Conservation (phyloP, 257 asterid species). For the Linaria vulgaris region DNA sequence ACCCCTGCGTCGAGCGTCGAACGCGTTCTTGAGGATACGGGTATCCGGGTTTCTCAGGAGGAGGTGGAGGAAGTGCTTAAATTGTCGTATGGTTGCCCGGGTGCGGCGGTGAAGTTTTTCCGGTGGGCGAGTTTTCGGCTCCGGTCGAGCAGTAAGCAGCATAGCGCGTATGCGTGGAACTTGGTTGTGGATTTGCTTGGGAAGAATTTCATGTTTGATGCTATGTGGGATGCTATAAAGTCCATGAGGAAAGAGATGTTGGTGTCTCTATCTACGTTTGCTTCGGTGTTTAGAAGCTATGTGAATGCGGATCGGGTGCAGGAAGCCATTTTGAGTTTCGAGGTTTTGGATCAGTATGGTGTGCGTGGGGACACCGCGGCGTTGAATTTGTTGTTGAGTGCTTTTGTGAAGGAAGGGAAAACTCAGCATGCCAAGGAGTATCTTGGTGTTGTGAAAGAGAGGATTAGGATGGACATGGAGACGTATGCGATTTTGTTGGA, state of each 20-base stretch:
- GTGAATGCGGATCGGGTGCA: constrained; percentile 42
- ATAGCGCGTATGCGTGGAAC: constrained; percentile 56
- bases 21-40: constrained; percentile 54
- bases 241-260: constrained; percentile 52
- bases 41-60: constrained; percentile 43
- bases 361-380: constrained; percentile 39
- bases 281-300: constrained; percentile 54
- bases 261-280: constrained; percentile 52
- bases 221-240: constrained; percentile 83
- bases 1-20: constrained; percentile 54
- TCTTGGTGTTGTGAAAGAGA: constrained; percentile 35
- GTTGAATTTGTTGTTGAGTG: constrained; percentile 48
- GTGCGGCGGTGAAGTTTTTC: constrained; percentile 60
- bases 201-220: constrained; percentile 57
- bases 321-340: constrained; percentile 56
- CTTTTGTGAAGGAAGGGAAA: constrained; percentile 55
- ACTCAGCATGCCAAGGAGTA: constrained; percentile 46
- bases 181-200: constrained; percentile 71
- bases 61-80: constrained; percentile 67
- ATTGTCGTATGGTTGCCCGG: constrained; percentile 48
- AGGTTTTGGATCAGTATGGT: constrained; percentile 60
- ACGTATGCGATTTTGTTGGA: constrained; percentile 60
- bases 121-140: constrained; percentile 53
- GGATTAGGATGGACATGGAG: constrained; percentile 45
- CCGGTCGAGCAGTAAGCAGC: constrained; percentile 39